Conservation (phyloP, 331 rosid genomes). For the Spiraea crenata region DNA sequence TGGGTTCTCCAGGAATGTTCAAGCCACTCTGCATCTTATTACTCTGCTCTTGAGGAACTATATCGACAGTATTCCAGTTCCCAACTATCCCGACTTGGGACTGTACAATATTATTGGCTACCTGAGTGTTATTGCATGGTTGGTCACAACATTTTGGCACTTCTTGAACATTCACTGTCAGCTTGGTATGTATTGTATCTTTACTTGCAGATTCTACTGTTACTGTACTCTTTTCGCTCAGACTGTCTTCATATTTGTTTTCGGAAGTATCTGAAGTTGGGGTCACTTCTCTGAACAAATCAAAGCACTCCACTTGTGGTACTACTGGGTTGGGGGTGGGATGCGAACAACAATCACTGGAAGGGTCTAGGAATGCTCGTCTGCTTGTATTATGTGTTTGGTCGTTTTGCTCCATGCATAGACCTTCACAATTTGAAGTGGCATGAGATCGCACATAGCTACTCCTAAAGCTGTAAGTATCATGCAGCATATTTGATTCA, state of each 20-base stretch:
- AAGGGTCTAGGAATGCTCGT: constrained; percentile 33
- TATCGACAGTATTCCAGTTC: constrained; percentile 27
- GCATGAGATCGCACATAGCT: constrained; percentile 21
- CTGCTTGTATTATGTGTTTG: constrained; percentile 34
- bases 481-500: constrained; percentile 37
- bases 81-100: constrained; percentile 44
- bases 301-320: constrained; percentile 43
- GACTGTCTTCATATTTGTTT: constrained; percentile 41
- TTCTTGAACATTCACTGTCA: constrained; percentile 19
- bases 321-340: constrained; percentile 34
- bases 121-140: constrained; percentile 24
- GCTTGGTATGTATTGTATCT: constrained; percentile 25
- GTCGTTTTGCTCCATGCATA: constrained; percentile 34
- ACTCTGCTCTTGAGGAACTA: constrained; percentile 31
- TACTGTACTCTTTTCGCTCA: constrained; percentile 38
- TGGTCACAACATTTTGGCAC: constrained; percentile 29
- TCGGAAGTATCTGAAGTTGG: constrained; percentile 37
- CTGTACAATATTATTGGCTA: constrained; percentile 21
- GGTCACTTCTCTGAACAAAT: constrained; percentile 38
- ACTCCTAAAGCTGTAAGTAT: constrained; percentile 32
- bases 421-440: constrained; percentile 21
- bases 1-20: constrained; percentile 34
- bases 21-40: constrained; percentile 33
- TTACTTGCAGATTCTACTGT: constrained; percentile 47
- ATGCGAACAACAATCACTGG: constrained; percentile 30